Evolutionary conservation across 208 protist species (phyloP).

Genomic region (Acanthamoeba castellanii): DNA sequence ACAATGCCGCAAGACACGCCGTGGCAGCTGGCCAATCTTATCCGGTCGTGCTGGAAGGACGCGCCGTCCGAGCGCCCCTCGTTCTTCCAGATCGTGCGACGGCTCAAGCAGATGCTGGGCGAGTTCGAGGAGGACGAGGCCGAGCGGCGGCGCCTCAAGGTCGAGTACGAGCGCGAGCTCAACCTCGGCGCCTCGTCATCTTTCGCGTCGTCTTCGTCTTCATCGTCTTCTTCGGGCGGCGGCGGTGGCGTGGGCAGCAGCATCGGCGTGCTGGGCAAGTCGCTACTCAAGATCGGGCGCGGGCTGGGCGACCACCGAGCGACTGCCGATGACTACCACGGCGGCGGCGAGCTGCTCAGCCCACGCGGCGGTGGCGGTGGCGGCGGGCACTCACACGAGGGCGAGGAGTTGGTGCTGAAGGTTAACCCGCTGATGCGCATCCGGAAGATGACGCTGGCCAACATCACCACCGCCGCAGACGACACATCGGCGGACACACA

Average conservation of each 20-base stretch:
- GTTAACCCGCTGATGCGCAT: not conserved
- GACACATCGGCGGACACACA: too few relatives aligned
- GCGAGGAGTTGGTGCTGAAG: not conserved
- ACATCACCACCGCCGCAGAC: too few relatives aligned
- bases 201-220: not conserved
- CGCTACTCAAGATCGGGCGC: not conserved
- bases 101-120: not conserved
- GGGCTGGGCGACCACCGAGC: not conserved
- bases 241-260: too few relatives aligned
- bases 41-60: constrained; percentile 13
- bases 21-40: not conserved
- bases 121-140: constrained; percentile 24
- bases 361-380: too few relatives aligned
- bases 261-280: too few relatives aligned
- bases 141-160: not conserved
- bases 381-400: too few relatives aligned
- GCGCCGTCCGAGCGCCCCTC: not conserved
- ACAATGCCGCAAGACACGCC: constrained; percentile 8
- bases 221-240: not conserved
- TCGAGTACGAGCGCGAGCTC: constrained; percentile 33
- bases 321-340: not conserved
- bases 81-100: constrained; percentile 46
- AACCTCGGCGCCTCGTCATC: not conserved
- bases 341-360: not conserved
- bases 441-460: not conserved